A percentile compares a stretch with the other conserved stretches of the same genome.
phyloP scores from a whole-genome alignment of 2,329 filamentous ascomycete genomes.

The Fusarium sacchari region DNA sequence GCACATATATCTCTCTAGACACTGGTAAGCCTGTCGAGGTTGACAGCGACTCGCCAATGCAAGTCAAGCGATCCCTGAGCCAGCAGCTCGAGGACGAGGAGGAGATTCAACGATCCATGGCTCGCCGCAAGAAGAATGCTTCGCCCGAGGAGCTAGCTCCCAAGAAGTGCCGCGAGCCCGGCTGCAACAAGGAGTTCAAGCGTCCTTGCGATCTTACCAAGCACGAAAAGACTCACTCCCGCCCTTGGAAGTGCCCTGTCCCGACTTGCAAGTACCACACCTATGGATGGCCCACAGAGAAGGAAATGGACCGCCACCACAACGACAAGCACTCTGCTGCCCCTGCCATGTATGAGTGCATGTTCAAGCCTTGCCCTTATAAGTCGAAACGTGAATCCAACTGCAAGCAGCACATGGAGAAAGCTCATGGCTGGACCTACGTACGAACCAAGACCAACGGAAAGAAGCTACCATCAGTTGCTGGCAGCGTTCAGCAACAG shows the following conservation, averaged over 20 bases:
- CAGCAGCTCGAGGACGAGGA: conserved; percentile 81
- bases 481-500: conserved; percentile 59
- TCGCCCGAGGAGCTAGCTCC: conserved; percentile 84
- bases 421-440: conserved; percentile 91
- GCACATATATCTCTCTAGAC: conserved; percentile 80
- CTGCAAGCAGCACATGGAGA: conserved; percentile 99
- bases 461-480: conserved; percentile 63
- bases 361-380: conserved; percentile 86
- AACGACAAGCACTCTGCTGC: conserved; percentile 93
- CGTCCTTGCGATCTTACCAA: conserved; percentile 97
- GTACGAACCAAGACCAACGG: conserved; percentile 92
- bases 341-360: conserved; percentile 85
- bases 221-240: conserved; percentile 97
- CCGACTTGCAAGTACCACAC: conserved; percentile 88
- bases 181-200: conserved; percentile 93
- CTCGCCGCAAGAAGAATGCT: conserved; percentile 92
- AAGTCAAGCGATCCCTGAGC: conserved; percentile 73
- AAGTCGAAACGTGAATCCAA: conserved; percentile 96
- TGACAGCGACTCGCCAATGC: conserved; percentile 60
- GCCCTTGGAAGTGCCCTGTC: conserved; percentile 92
- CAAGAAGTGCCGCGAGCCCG: conserved; percentile 77
- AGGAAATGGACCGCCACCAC: conserved; percentile 94
- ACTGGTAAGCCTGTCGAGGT: conserved; percentile 73
- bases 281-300: conserved; percentile 95
- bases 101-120: conserved; percentile 90